Base-by-base conservation (phyloP, 2,329 filamentous ascomycete species). In the Onygena corvina region DNA sequence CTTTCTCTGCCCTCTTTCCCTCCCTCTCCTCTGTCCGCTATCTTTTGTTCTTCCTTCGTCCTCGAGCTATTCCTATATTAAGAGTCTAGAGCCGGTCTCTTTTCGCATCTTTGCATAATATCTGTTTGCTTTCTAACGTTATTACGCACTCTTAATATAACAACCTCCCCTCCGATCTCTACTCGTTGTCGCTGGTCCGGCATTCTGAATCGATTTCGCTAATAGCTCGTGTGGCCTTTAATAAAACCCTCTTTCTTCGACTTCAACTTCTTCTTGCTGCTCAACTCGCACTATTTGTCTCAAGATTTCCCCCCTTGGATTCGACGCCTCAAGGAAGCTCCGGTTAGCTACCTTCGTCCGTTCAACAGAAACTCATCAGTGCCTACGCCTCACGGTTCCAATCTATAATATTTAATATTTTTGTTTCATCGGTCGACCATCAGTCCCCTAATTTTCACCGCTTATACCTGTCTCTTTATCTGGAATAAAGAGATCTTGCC, bases 21-120 rank as follows among this genome's bases (percentile, higher is more conserved):
- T 31, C 11, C 12, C 33, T 12, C 18, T 29, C 30, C 45, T 12
- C 46, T 35, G 29, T 31, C 45, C 45, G 12, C n/a, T 23, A 21
- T 36, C 14, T 36, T 44, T 33, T 29, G 25, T 23, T 50, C 35
- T 46, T 45, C 54, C 59, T 59, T 60, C 57, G 56, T 60, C 42
- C 48, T 45, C 51, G 58, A 59, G 59, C 59, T 61, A 61, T 57
- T 58, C 60, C 53, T 50, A 54, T 53, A 61, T 60, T 48, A 54
- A 56, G 54, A 54, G 50, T 42, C 33, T 40, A 42, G 42, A 50
- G 27, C 35, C 33, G 23, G 29, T 44, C 33, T 40, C 33, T 31
- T 46, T 30, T 49, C 47, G n/a, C n/a, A n/a, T n/a, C n/a, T n/a
- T 18, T n/a, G 30, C 42, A 31, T 46, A 46, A 46, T 46, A 46